These are phyloP conservation scores for Panaeolus cyanescens DNA, from an alignment of 768 basidiomycete species.

Conservation along the genomic window DNA sequence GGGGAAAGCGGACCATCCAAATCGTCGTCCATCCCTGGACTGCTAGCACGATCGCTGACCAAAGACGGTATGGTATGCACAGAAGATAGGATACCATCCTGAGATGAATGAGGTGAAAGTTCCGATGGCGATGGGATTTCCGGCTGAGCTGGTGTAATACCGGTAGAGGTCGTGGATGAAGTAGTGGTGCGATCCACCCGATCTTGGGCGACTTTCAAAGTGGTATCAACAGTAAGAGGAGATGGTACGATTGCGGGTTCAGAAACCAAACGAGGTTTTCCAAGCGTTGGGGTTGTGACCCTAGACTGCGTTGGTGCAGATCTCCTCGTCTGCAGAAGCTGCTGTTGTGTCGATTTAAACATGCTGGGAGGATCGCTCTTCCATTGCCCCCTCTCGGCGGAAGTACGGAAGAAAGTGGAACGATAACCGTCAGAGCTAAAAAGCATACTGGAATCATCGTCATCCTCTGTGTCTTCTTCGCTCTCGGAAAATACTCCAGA, in stretches of 20 bases:
- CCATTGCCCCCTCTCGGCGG: conserved; percentile 63
- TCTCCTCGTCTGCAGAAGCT: conserved; percentile 26
- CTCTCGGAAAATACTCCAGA: conserved; percentile 33
- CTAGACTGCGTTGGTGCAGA: conserved; percentile 35
- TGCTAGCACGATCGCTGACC: conserved; percentile 32
- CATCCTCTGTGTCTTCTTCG: conserved; percentile 30
- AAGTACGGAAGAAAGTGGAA: conserved; percentile 54
- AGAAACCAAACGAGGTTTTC: conserved; percentile 34
- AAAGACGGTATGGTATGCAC: conserved; percentile 28
- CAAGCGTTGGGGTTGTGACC: conserved; percentile 26
- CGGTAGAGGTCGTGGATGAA: background rate
- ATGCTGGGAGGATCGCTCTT: conserved; percentile 47
- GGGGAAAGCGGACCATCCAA: conserved; percentile 26
- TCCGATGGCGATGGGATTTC: conserved; percentile 3
- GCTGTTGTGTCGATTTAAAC: conserved; percentile 19
- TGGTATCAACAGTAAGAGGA: conserved; percentile 14
- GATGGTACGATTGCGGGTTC: conserved; percentile 33
- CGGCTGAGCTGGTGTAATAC: background rate
- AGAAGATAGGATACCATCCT: conserved; percentile 16
- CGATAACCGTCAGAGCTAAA: conserved; percentile 32
- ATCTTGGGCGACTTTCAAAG: conserved; percentile 6
- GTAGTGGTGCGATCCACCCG: background rate
- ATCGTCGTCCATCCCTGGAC: conserved; percentile 31
- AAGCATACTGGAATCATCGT: conserved; percentile 27
- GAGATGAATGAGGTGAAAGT: conserved; percentile 6